These are phyloP conservation scores for Neonectria hederae DNA, from an alignment of 2,329 filamentous ascomycete genomes.

Conservation along the genomic window DNA sequence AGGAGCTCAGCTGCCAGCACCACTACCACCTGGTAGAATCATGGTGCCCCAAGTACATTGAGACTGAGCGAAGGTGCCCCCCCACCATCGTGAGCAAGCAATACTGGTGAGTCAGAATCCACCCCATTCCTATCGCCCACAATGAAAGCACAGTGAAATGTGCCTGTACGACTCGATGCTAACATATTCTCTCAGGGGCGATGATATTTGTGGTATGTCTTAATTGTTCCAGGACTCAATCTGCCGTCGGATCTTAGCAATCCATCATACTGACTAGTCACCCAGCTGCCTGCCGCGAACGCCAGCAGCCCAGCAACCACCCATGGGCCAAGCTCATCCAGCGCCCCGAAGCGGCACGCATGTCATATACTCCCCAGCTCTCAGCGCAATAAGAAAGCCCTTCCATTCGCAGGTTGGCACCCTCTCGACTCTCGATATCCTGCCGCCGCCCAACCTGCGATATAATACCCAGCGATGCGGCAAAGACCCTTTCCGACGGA, in stretches of 20 bases:
- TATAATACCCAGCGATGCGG: conserved; percentile 23
- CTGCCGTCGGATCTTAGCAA: conserved; percentile 21
- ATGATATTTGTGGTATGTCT: conserved; percentile 57
- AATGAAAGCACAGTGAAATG: conserved; percentile 12
- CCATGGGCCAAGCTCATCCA: conserved; percentile 52
- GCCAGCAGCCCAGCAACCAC: conserved; percentile 50
- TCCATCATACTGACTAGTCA: conserved; percentile 33
- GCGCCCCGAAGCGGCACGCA: conserved; percentile 44
- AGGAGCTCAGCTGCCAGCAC: conserved; percentile 61
- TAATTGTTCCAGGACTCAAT: conserved; percentile 23
- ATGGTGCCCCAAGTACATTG: conserved; percentile 57
- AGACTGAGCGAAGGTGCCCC: conserved; percentile 54
- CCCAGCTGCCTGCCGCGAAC: conserved; percentile 52
- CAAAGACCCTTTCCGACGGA: conserved; percentile 1
- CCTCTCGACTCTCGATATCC: conserved; percentile 11
- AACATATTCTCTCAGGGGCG: conserved; percentile 48
- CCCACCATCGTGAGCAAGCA: conserved; percentile 57
- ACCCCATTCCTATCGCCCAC: neutral
- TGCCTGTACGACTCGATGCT: conserved; percentile 30
- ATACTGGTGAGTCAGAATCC: conserved; percentile 51
- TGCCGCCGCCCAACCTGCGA: conserved; percentile 16
- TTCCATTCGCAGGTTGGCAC: conserved; percentile 23
- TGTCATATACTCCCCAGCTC: conserved; percentile 42
- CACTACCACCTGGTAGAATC: conserved; percentile 61
- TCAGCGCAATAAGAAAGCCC: conserved; percentile 41